These are phyloP conservation scores for Dactylellina haptotyla DNA, from an alignment of 2,329 filamentous ascomycete genomes.

Conservation along the genomic window DNA sequence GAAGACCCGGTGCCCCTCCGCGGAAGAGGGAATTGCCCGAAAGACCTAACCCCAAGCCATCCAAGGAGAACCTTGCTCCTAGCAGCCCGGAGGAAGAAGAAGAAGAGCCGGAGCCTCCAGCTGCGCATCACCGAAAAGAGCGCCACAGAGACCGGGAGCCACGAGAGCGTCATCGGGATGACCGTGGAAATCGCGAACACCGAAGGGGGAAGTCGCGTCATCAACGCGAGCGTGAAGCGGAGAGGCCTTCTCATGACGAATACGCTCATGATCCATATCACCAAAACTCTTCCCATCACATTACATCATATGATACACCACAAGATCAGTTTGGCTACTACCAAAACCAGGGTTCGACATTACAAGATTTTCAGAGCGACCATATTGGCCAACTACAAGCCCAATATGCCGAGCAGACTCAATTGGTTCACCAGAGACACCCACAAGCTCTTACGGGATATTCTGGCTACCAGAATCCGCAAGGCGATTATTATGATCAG, in stretches of 20 bases:
- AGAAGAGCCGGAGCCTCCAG: slow-evolving; percentile 27
- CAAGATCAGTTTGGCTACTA: slow-evolving; percentile 40
- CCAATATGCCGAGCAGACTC: slow-evolving; percentile 51
- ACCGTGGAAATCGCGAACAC: slow-evolving; percentile 33
- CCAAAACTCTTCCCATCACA: slow-evolving; percentile 15
- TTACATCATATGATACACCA: slow-evolving; percentile 15
- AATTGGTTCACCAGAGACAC: slow-evolving; percentile 41
- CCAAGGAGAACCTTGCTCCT: slow-evolving; percentile 28
- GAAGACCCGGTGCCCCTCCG: slow-evolving; percentile 34
- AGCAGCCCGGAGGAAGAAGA: slow-evolving; percentile 36
- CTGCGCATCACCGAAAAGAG: slow-evolving; percentile 30
- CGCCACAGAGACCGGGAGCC: slow-evolving; percentile 38
- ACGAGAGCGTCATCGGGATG: slow-evolving; percentile 39
- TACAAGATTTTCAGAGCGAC: slow-evolving; percentile 50
- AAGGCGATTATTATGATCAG: slow-evolving; percentile 35
- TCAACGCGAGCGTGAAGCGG: slow-evolving; percentile 37
- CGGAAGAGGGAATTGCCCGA: slow-evolving; percentile 36
- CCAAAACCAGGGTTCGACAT: slow-evolving; percentile 22
- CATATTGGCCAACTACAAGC: slow-evolving; percentile 51
- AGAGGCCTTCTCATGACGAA: slow-evolving; percentile 24
- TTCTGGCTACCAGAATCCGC: slow-evolving; percentile 22
- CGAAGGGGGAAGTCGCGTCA: slow-evolving; percentile 44
- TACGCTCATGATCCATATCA: slow-evolving; percentile 44
- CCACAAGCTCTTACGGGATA: slow-evolving; percentile 39
- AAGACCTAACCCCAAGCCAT: slow-evolving; percentile 25